Evolutionary conservation across 768 basidiomycete species (phyloP).

Genomic region (Chalciporus sphaerocephalus): DNA sequence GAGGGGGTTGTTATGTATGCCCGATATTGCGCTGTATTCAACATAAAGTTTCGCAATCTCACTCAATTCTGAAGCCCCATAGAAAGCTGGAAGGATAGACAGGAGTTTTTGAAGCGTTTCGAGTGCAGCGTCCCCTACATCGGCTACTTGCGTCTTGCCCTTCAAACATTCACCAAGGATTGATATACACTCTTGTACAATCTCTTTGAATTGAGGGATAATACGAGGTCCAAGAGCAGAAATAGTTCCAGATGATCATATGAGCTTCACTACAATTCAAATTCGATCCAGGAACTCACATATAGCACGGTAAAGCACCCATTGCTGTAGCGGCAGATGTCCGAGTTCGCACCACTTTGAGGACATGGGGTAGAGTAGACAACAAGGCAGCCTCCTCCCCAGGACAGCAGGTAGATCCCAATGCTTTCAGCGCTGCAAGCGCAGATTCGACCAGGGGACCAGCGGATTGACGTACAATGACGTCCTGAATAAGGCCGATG

Average conservation of each 20-base stretch:
- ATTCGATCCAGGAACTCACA: constrained; percentile 41
- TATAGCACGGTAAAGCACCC: constrained; percentile 52
- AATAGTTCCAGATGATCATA: constrained; percentile 37
- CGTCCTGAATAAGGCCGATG: constrained; percentile 43
- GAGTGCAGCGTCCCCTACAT: constrained; percentile 33
- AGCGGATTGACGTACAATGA: constrained; percentile 43
- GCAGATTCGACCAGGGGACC: constrained; percentile 42
- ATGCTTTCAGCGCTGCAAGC: constrained; percentile 55
- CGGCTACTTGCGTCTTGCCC: constrained; percentile 25
- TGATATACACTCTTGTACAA: constrained; percentile 55
- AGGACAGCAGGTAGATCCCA: constrained; percentile 52
- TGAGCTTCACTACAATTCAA: background rate
- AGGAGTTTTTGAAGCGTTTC: constrained; percentile 66
- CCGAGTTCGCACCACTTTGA: constrained; percentile 45
- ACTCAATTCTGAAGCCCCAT: constrained; percentile 56
- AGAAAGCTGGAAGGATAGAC: constrained; percentile 77
- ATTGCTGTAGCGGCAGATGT: constrained; percentile 42
- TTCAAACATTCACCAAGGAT: constrained; percentile 42
- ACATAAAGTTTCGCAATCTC: constrained; percentile 56
- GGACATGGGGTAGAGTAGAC: constrained; percentile 52
- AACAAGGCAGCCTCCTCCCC: constrained; percentile 68
- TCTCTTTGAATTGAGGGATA: constrained; percentile 77
- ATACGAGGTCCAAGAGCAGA: constrained; percentile 78
- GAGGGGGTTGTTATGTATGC: constrained; percentile 26
- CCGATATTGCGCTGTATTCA: constrained; percentile 31